These are phyloP conservation scores for Fusarium dlaminii DNA, from an alignment of 2,329 filamentous ascomycete species.

Conservation along the genomic window DNA sequence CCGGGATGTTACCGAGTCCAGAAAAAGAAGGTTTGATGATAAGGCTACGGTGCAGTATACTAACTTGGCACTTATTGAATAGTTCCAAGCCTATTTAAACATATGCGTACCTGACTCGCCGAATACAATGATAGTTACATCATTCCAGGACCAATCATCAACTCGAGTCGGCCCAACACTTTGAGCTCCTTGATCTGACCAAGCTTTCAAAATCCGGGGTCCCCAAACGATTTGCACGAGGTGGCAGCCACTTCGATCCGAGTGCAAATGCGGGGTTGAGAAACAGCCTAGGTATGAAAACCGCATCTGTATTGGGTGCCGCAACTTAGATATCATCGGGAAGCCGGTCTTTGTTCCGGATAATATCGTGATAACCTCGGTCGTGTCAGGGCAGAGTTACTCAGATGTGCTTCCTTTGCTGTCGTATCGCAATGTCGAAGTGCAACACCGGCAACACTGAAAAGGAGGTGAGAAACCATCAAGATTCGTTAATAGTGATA, in stretches of 20 bases:
- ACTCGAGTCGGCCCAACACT: not conserved
- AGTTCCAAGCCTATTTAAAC: not conserved
- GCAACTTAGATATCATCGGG: slow-evolving; percentile 3
- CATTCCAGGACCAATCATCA: not conserved
- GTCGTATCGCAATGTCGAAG: not conserved
- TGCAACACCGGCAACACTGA: not conserved
- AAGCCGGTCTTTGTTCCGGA: slow-evolving; percentile 21
- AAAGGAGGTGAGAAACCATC: not conserved
- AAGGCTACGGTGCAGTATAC: slow-evolving; percentile 4
- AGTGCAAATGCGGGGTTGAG: slow-evolving; percentile 39
- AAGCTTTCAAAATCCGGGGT: not conserved
- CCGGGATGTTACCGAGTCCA: slow-evolving; percentile 18
- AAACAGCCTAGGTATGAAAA: not conserved
- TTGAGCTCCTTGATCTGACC: not conserved
- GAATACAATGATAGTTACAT: not conserved
- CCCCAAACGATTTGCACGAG: slow-evolving; percentile 15
- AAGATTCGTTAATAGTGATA: not conserved
- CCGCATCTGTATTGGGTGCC: not conserved
- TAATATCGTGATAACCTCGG: slow-evolving; percentile 19
- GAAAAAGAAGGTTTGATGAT: slow-evolving; percentile 2
- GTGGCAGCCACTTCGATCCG: slow-evolving; percentile 24
- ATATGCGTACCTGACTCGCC: slow-evolving; percentile 9
- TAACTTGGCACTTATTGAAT: not conserved
- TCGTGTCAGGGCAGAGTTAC: not conserved
- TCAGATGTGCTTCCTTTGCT: slow-evolving; percentile 7